phyloP scores from a whole-genome alignment of 2,329 filamentous ascomycete genomes.

The Zarea fungicola region DNA sequence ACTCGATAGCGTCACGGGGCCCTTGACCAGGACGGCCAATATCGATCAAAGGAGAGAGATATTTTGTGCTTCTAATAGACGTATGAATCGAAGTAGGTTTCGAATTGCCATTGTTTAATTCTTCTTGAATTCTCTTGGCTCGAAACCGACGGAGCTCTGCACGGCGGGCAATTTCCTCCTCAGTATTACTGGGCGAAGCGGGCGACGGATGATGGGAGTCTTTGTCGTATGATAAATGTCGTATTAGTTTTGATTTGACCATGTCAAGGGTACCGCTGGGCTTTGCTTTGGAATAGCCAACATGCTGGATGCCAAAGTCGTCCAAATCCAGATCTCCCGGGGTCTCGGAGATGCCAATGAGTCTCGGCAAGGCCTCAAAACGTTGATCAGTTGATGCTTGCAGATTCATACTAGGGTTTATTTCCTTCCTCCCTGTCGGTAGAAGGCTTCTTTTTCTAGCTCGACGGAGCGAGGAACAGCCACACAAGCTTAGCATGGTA shows the following conservation, averaged over 20 bases:
- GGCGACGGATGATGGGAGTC: slow-evolving; percentile 35
- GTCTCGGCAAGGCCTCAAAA: background rate
- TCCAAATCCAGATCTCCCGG: slow-evolving; percentile 30
- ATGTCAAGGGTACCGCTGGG: slow-evolving; percentile 37
- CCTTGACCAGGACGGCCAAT: slow-evolving; percentile 30
- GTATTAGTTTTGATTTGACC: slow-evolving; percentile 40
- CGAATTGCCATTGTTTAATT: slow-evolving; percentile 43
- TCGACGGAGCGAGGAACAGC: slow-evolving; percentile 6
- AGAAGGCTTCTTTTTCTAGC: background rate
- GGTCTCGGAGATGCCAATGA: slow-evolving; percentile 10
- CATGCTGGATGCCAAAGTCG: slow-evolving; percentile 38
- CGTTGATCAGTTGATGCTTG: background rate
- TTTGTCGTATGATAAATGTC: slow-evolving; percentile 42
- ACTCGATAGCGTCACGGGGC: slow-evolving; percentile 46
- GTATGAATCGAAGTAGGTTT: slow-evolving; percentile 28
- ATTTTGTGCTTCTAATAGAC: slow-evolving; percentile 22
- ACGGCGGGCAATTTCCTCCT: slow-evolving; percentile 49
- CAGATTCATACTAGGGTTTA: background rate
- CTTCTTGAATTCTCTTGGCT: slow-evolving; percentile 53
- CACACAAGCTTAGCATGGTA: slow-evolving; percentile 7
- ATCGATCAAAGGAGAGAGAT: slow-evolving; percentile 24
- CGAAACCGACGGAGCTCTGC: slow-evolving; percentile 52
- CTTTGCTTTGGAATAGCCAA: slow-evolving; percentile 20
- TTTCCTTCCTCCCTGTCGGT: background rate
- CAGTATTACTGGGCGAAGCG: slow-evolving; percentile 39